Evolutionary conservation across 2,329 filamentous ascomycete species (phyloP).

Genomic region (Thelonectria rubi): DNA sequence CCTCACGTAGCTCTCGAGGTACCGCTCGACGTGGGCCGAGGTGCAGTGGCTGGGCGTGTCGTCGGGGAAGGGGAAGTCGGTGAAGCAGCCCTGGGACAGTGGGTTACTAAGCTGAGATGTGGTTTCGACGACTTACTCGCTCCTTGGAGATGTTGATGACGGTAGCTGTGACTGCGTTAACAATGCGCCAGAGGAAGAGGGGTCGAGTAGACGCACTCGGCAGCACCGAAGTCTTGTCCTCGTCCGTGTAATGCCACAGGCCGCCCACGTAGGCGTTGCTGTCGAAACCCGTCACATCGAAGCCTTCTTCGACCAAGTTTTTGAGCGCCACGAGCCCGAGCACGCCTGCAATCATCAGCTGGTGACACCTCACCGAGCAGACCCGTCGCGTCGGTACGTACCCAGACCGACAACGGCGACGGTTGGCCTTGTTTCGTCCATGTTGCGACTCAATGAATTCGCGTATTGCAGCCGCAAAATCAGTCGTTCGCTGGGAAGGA

Average conservation of each 20-base stretch:
- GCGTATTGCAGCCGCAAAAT: too few relatives aligned
- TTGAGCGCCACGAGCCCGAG: constrained; percentile 52
- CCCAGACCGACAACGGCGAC: constrained; percentile 46
- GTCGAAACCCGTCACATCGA: constrained; percentile 55
- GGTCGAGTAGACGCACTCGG: constrained; percentile 36
- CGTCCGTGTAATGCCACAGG: constrained; percentile 53
- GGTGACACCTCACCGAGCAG: neutral
- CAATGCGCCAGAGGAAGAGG: neutral
- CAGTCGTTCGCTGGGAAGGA: neutral
- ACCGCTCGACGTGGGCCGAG: constrained; percentile 42
- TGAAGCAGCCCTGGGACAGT: constrained; percentile 45
- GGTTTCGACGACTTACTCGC: constrained; percentile 29
- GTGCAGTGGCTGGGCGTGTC: constrained; percentile 39
- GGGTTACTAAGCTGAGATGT: neutral
- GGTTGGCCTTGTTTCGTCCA: constrained; percentile 27
- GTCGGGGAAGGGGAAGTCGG: constrained; percentile 47
- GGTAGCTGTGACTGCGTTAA: constrained; percentile 37
- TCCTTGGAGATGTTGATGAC: constrained; percentile 47
- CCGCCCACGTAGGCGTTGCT: constrained; percentile 52
- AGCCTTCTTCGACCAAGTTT: constrained; percentile 54
- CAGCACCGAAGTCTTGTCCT: constrained; percentile 51
- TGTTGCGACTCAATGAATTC: neutral
- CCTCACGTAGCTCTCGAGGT: constrained; percentile 46
- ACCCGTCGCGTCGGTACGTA: constrained; percentile 11
- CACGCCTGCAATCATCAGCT: constrained; percentile 37